A percentile compares a stretch with the other conserved stretches of the same genome.
phyloP scores from a whole-genome alignment of 2,329 filamentous ascomycete species.

The Nemania sp. region DNA sequence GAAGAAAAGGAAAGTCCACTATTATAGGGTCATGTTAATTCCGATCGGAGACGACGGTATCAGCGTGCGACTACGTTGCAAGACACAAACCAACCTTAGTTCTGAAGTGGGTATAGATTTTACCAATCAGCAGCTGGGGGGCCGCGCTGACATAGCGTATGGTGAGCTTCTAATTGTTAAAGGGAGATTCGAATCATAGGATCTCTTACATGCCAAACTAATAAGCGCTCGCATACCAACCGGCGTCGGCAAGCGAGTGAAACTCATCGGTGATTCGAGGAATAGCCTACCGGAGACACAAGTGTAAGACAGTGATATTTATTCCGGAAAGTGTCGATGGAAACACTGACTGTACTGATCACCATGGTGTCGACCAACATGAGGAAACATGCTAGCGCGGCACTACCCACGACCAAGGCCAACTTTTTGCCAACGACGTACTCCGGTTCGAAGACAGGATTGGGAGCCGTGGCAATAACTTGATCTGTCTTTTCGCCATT shows the following conservation, averaged over 20 bases:
- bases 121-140: background rate
- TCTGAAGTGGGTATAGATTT: background rate
- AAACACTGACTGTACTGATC: conserved; percentile 7
- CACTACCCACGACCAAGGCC: background rate
- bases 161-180: background rate
- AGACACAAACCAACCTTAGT: background rate
- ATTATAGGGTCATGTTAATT: background rate
- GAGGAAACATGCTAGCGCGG: background rate
- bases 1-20: conserved; percentile 31
- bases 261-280: conserved; percentile 16
- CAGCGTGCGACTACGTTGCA: background rate
- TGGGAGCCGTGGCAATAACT: background rate
- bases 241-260: background rate
- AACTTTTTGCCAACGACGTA: background rate
- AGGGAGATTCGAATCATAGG: background rate
- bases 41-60: background rate
- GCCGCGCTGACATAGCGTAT: background rate
- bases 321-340: background rate
- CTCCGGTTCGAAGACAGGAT: background rate
- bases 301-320: background rate
- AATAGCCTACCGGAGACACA: conserved; percentile 7
- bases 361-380: background rate
- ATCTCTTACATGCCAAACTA: conserved; percentile 15
- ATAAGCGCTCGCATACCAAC: conserved; percentile 19
- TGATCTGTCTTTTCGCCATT: background rate